Percentiles rank a stretch among this genome's conserved stretches.
Evolutionary conservation across 352 stramenopile species (phyloP).

Genomic region (Phytophthora cryptogea): DNA sequence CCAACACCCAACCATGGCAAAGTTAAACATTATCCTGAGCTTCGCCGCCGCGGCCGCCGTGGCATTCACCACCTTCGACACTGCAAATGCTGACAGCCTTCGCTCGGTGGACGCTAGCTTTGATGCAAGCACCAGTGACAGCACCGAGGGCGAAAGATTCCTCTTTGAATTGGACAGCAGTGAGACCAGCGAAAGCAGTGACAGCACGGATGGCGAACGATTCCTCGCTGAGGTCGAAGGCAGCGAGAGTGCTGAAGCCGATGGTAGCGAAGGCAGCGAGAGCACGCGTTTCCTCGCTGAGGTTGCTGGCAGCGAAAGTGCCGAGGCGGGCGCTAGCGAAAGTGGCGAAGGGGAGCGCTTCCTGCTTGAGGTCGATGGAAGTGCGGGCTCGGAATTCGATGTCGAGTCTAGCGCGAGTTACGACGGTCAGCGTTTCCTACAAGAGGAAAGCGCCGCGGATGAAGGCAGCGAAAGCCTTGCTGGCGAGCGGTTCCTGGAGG

Average conservation of each 20-base stretch:
- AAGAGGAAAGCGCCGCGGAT: background rate
- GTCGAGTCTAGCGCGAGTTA: background rate
- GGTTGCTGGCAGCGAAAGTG: slow-evolving; percentile 12
- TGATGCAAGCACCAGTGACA: slow-evolving; percentile 19
- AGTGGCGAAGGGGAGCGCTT: background rate
- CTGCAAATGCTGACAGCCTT: slow-evolving; percentile 16
- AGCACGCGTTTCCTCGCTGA: slow-evolving; percentile 10
- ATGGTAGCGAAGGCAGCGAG: slow-evolving; percentile 4
- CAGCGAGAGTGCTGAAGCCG: background rate
- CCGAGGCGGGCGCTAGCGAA: background rate
- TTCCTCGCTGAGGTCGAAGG: slow-evolving; percentile 2
- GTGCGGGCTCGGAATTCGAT: background rate
- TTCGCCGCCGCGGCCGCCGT: slow-evolving; percentile 16
- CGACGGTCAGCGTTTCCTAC: slow-evolving; percentile 7
- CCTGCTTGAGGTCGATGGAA: background rate
- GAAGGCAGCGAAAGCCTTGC: slow-evolving; percentile 1
- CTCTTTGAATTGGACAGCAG: slow-evolving; percentile 23
- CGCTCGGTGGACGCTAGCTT: slow-evolving; percentile 5
- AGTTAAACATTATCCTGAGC: slow-evolving; percentile 32
- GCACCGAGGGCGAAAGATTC: slow-evolving; percentile 18
- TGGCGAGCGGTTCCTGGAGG: slow-evolving; percentile 4
- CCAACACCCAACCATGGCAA: slow-evolving; percentile 24
- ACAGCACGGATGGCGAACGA: background rate
- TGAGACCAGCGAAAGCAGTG: slow-evolving; percentile 2
- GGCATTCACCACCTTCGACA: slow-evolving; percentile 15